A percentile compares a stretch with the other conserved stretches of the same genome.
phyloP scores from a whole-genome alignment of 148 eudicot species.

The Rhododendron henanense region DNA sequence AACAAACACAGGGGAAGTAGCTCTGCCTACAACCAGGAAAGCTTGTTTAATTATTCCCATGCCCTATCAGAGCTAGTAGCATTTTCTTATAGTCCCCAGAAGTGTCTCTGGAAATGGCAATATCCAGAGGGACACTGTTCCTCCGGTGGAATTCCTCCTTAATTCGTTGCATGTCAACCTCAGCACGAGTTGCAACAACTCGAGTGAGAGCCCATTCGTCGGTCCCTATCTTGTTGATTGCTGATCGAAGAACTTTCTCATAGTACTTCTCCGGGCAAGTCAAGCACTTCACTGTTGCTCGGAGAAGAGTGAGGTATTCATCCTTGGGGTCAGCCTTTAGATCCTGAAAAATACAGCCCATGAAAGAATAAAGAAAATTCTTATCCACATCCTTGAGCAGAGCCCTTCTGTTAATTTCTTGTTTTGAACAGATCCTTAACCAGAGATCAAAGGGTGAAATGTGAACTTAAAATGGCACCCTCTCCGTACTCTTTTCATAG shows the following conservation, averaged over 20 bases:
- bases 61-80: constrained; percentile 74
- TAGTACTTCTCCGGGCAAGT: constrained; percentile 75
- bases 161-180: constrained; percentile 67
- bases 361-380: background rate
- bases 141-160: constrained; percentile 77
- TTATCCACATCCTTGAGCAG: background rate
- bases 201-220: constrained; percentile 89
- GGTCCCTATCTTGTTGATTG: constrained; percentile 71
- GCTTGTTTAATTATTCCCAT: constrained; percentile 37
- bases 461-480: background rate
- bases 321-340: constrained; percentile 65
- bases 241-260: constrained; percentile 72
- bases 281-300: constrained; percentile 76
- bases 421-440: background rate
- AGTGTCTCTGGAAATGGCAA: constrained; percentile 70
- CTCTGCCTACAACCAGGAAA: background rate
- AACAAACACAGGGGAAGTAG: background rate
- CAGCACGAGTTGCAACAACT: constrained; percentile 76
- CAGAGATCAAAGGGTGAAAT: background rate
- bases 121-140: constrained; percentile 65
- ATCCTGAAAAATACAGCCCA: constrained; percentile 38
- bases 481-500: background rate
- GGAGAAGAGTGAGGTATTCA: constrained; percentile 58
- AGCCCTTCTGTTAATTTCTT: background rate
- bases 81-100: constrained; percentile 80